Evolutionary conservation across 2,329 filamentous ascomycete species (phyloP), one percentile per base, ranked within the genome.

Genomic region (Penicillium palitans): DNA sequence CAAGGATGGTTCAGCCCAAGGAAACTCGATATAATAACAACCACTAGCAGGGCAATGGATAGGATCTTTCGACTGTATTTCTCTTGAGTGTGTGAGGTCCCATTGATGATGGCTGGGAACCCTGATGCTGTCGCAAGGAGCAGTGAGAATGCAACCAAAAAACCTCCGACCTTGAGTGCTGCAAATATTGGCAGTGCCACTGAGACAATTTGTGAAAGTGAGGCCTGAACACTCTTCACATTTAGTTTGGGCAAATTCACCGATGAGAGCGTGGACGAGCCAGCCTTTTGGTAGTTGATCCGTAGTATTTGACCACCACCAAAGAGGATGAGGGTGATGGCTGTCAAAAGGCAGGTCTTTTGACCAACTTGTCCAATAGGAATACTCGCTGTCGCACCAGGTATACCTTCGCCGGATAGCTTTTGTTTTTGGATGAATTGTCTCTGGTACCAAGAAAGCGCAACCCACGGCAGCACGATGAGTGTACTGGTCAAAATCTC

Each of bases 151-250:
- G 81, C 81, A n/a, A 81, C 80, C 53, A 81, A 74, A 57, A 80
- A 77, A 13, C 81, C 83, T 9, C 83, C 84, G 13, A 86, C 69
- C 57, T 84, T 79, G 61, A 84, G 75, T 0, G 81, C 71, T 9
- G 84, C 81, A 66, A 84, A 86, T 65, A 84, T 82, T 0, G 84
- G 84, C 31, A 87, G 66, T 3, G 77, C 71, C 24, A 83, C 67
- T 19, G 79, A 74, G 31, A 76, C 57, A n/a, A 75, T 66, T 50
- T 74, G 77, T 19, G 70, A 64, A 17, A 73, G 50, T 19, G 74
- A 68, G 17, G 57, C 61, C 15, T 61, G 60, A 6, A 48, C 63
- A 0, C 54, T 61, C 8, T 59, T 61, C 1, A 54, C 35, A 55
- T 60, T 65, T 5, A 70, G 21, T 24, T 52, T 61, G 13, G 68